Evolutionary conservation across 805 yeast species (phyloP).

Genomic region (Limtongozyma cylindracea): DNA sequence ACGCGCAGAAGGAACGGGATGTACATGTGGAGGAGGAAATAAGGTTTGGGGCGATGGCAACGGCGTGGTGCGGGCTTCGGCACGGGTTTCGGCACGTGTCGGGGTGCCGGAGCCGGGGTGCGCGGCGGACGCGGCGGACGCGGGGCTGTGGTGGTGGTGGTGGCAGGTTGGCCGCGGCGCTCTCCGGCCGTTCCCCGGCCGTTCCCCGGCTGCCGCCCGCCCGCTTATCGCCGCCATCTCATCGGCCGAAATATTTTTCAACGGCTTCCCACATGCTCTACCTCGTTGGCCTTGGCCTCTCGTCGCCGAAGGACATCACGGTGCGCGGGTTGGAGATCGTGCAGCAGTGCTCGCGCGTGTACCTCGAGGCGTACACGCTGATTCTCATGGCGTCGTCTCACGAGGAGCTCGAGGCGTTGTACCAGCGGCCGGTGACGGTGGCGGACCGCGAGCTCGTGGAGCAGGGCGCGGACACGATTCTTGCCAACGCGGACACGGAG

Average conservation of each 20-base stretch:
- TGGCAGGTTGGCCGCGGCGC: not conserved
- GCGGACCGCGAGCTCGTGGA: slow-evolving; percentile 95
- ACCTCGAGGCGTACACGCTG: slow-evolving; percentile 86
- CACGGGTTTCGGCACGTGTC: not conserved
- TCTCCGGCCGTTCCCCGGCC: not conserved
- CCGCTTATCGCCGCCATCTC: not conserved
- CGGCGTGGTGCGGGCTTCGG: slow-evolving; percentile 1
- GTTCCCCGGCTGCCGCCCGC: not conserved
- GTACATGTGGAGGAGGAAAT: not conserved
- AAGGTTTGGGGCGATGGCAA: not conserved
- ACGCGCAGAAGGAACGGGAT: no score
- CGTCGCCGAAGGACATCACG: slow-evolving; percentile 75
- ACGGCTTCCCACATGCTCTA: slow-evolving; percentile 35
- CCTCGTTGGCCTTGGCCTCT: slow-evolving; percentile 75
- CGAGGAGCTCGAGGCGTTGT: slow-evolving; percentile 50
- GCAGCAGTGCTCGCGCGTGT: slow-evolving; percentile 67
- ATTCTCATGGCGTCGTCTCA: slow-evolving; percentile 82
- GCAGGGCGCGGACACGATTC: slow-evolving; percentile 60
- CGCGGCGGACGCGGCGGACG: not conserved
- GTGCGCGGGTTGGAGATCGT: slow-evolving; percentile 83
- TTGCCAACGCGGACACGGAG: slow-evolving; percentile 49
- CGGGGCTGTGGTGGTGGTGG: not conserved
- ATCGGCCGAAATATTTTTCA: not conserved
- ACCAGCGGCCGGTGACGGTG: slow-evolving; percentile 61
- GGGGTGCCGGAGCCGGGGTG: not conserved